phyloP scores from a whole-genome alignment of 129 eudicot genomes.

The Escallonia rubra region DNA sequence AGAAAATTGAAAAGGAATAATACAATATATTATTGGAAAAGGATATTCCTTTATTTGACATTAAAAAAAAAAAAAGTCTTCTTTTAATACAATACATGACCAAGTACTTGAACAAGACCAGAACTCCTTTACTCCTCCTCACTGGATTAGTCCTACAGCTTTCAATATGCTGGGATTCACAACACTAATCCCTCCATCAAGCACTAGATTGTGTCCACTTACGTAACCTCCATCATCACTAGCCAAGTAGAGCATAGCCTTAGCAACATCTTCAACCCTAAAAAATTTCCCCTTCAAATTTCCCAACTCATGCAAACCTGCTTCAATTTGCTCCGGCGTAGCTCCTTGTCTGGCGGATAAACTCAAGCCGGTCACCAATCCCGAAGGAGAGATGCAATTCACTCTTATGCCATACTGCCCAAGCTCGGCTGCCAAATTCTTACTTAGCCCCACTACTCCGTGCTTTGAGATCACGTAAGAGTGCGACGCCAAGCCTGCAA shows the following conservation, averaged over 20 bases:
- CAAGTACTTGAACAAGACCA: too few relatives aligned
- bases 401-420: constrained; percentile 26
- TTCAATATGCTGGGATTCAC: background rate
- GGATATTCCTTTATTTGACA: too few relatives aligned
- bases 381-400: constrained; percentile 21
- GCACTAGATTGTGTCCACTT: constrained; percentile 28
- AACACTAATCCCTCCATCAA: constrained; percentile 30
- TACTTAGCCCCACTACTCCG: constrained; percentile 24
- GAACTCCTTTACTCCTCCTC: too few relatives aligned
- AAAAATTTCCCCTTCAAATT: constrained; percentile 15
- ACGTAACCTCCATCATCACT: constrained; percentile 29
- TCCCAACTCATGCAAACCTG: background rate
- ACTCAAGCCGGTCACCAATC: background rate
- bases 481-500: too few relatives aligned
- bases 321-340: background rate
- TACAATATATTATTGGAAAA: too few relatives aligned
- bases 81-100: too few relatives aligned
- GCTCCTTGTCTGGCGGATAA: too few relatives aligned
- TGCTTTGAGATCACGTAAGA: constrained; percentile 24
- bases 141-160: background rate
- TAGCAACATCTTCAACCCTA: constrained; percentile 16
- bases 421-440: too few relatives aligned
- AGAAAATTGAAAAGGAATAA: too few relatives aligned
- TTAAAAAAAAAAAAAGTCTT: too few relatives aligned
- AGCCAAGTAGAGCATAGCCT: constrained; percentile 25